Base-by-base conservation (phyloP, 1,139 yeast species). In the Saccharomyces hybrid region DNA sequence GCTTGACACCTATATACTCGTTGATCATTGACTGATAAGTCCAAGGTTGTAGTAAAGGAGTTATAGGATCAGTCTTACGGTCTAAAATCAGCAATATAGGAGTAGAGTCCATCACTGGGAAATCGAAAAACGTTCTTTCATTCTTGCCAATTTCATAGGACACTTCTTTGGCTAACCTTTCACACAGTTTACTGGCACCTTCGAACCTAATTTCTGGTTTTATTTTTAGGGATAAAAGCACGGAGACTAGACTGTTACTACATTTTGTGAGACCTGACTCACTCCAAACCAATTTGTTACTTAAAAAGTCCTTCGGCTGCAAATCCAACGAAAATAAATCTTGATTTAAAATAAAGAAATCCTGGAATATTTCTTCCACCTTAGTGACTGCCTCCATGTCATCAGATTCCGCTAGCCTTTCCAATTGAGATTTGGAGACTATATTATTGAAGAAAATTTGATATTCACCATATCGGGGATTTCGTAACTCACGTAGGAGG, bases 21-120 rank as follows among this genome's bases (percentile, higher is more conserved):
- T 93, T 96, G 16, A 93, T 88, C 99, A 95, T 93, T 1, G 97
- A 88, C 67, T 93, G 98, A 71, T 90, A 93, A 0, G 99, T 91
- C 99, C 99, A 93, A 1, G 98, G 99, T 46, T 86, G 81, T 50
- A 93, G 73, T 49, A 93, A 75, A 1, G 99, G 98, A 0, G 99
- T 93, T 31, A 91, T 77, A 1, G 98, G 97, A 70, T 93, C 99
- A 65, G 83, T 85, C 57, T 83, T 81, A 53, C 99, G 77, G 71
- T 93, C 99, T 51, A 93, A 68, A 1, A 93, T 73, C n/a, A 95
- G 70, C 50, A 95, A 71, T 16, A 88, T 68, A 1, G 98, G 96
- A 0, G 93, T 82, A 0, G 83, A 73, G 65, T 88, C 96, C 51
- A 76, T 73, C 49, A 67, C 66, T 28, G 81, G 78, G 67, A 85